A percentile compares a stretch with the other conserved stretches of the same genome.
phyloP scores from a whole-genome alignment of 768 basidiomycete genomes.

The Podaxis pistillaris region DNA sequence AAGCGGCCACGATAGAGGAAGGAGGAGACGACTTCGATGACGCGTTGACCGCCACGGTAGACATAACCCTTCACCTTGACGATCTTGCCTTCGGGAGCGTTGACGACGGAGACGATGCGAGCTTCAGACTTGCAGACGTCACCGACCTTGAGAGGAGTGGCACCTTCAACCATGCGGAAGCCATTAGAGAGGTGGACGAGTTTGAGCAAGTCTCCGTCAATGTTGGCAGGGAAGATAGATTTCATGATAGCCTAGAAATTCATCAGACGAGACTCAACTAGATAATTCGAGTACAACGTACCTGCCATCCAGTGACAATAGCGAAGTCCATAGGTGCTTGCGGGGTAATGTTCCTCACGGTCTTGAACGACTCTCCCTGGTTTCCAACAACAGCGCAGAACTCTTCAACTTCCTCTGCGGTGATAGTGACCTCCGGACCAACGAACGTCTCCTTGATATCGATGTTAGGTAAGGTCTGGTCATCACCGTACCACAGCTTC shows the following conservation, averaged over 20 bases:
- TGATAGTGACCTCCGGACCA: conserved; percentile 83
- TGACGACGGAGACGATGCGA: conserved; percentile 84
- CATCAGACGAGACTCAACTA: conserved; percentile 8
- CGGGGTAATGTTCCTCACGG: conserved; percentile 61
- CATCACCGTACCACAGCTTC: conserved; percentile 95
- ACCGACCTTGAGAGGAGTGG: conserved; percentile 73
- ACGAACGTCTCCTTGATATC: conserved; percentile 80
- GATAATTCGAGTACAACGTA: conserved; percentile 34
- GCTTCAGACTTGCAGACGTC: conserved; percentile 91
- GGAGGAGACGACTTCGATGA: conserved; percentile 91
- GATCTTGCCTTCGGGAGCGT: conserved; percentile 88
- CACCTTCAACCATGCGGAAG: conserved; percentile 84
- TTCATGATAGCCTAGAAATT: conserved; percentile 90
- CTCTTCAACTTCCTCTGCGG: conserved; percentile 71
- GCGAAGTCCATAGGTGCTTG: conserved; percentile 98
- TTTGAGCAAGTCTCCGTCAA: conserved; percentile 94
- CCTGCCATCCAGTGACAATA: conserved; percentile 98
- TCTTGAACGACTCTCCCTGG: conserved; percentile 88
- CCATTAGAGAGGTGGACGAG: conserved; percentile 97
- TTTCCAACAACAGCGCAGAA: conserved; percentile 96
- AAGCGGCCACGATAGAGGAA: conserved; percentile 98
- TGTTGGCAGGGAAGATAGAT: conserved; percentile 88
- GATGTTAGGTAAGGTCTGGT: conserved; percentile 73
- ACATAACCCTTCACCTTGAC: conserved; percentile 89
- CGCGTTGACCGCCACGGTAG: conserved; percentile 69